A percentile compares a stretch with the other conserved stretches of the same genome.
Evolutionary conservation across 495 filamentous ascomycete species (phyloP).

Genomic region (Penicillium cataractarum): DNA sequence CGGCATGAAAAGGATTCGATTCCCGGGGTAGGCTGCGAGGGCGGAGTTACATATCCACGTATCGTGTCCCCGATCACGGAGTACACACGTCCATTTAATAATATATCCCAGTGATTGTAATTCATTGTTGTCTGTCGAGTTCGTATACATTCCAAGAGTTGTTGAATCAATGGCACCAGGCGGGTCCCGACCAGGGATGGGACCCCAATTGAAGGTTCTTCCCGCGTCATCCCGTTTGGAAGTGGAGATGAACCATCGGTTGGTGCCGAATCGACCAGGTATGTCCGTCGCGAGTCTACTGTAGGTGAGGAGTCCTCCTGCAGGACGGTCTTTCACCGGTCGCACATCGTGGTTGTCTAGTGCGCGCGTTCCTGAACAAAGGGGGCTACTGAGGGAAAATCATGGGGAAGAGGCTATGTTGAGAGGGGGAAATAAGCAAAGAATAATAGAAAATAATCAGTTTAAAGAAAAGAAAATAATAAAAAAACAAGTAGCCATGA

Average conservation of each 20-base stretch:
- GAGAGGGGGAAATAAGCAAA: background rate
- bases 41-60: background rate
- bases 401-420: background rate
- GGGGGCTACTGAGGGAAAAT: background rate
- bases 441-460: background rate
- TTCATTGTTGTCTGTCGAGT: too few species aligned
- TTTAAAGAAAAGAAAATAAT: background rate
- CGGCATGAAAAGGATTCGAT: background rate
- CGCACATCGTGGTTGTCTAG: background rate
- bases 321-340: background rate
- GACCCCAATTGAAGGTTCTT: conserved; percentile 23
- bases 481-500: background rate
- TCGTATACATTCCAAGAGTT: background rate
- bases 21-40: background rate
- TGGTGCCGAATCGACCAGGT: conserved; percentile 10
- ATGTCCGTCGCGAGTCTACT: background rate
- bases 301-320: background rate
- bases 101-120: background rate
- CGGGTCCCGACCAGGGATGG: conserved; percentile 6
- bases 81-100: background rate
- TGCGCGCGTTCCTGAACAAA: conserved; percentile 1
- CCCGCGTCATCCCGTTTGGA: conserved; percentile 17
- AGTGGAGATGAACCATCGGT: conserved; percentile 24
- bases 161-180: conserved; percentile 1
- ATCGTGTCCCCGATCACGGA: background rate